Base-by-base conservation (phyloP, 2,329 filamentous ascomycete species). In the Beauveria rudraprayagi region DNA sequence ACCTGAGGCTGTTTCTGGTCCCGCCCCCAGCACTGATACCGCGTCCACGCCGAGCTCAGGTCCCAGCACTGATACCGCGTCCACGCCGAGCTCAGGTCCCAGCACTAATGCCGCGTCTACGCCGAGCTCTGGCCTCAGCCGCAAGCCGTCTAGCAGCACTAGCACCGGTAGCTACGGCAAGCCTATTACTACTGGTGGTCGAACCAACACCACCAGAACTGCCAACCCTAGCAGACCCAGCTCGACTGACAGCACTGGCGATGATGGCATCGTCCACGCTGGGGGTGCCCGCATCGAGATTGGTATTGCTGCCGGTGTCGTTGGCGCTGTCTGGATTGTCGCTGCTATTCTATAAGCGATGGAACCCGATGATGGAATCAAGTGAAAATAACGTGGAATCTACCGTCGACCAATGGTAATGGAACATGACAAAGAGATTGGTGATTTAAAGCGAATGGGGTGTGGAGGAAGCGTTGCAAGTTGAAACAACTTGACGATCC, bases 261-360 rank as follows among this genome's bases (percentile, higher is more conserved):
- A 16, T 55, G 57, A 63, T 47, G 14, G 5, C 11, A 60, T 65
- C 1, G 62, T 64, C 9, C 47, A 56, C 43, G 65, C 62, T 26
- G 62, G 61, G 3, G 67, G 63, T 41, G 59, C 66, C 26, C 64
- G 80, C 16, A 55, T 62, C 19, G 67, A 70, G 59, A 64, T 69
- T 24, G 65, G 68, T 52, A 3, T 67, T n/a, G 61, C 69, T 9
- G 66, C 66, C 46, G 66, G 64, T 30, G 44, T 70, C 53, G 67
- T 70, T 41, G 66, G 63, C 3, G 61, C 55, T 17, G 62, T 64
- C 59, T 70, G 68, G 67, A 22, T 66, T 6, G 55, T 65, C 17
- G 65, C 67, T 34, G 64, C 62, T 10, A 62, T 70, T 28, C 9
- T 59, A 3, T 71, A 63, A 63, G 53, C 30, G 24, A 11, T 14